Conservation (phyloP, 2,329 filamentous ascomycete species). For the Teratosphaeria pseudoeucalypti region DNA sequence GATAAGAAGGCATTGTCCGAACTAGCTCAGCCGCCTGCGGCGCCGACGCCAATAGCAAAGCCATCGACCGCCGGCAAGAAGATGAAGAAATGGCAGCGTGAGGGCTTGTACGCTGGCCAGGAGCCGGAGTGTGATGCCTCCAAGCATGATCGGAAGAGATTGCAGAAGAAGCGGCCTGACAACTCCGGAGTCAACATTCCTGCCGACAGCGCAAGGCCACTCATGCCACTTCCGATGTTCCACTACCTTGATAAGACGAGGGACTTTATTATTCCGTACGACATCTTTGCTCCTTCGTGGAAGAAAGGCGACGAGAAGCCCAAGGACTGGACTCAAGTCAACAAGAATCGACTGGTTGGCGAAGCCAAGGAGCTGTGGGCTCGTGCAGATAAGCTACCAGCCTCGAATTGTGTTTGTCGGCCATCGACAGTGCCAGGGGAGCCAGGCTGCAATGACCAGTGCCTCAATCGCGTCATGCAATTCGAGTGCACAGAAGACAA, state of each 20-base stretch:
- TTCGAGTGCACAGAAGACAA: slow-evolving; percentile 92
- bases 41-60: slow-evolving; percentile 17
- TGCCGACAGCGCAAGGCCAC: slow-evolving; percentile 24
- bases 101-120: slow-evolving; percentile 83
- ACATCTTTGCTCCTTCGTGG: slow-evolving; percentile 79
- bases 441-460: slow-evolving; percentile 76
- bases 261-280: slow-evolving; percentile 81
- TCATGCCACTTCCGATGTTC: slow-evolving; percentile 27
- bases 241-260: slow-evolving; percentile 48
- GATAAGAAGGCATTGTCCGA: slow-evolving; percentile 12
- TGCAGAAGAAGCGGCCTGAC: slow-evolving; percentile 30
- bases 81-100: slow-evolving; percentile 66
- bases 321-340: slow-evolving; percentile 83
- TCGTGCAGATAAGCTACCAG: slow-evolving; percentile 16
- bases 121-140: slow-evolving; percentile 35
- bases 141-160: slow-evolving; percentile 35
- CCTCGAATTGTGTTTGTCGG: slow-evolving; percentile 57
- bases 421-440: slow-evolving; percentile 40
- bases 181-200: slow-evolving; percentile 10
- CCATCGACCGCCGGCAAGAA: slow-evolving; percentile 29
- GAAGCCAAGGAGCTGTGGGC: slow-evolving; percentile 27
- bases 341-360: slow-evolving; percentile 73
- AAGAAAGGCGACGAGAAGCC: slow-evolving; percentile 69
- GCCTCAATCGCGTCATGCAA: slow-evolving; percentile 91
- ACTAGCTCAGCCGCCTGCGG: slow-evolving; percentile 10